Percentiles rank a stretch among this genome's conserved stretches.
Evolutionary conservation across 2,329 filamentous ascomycete species (phyloP).

Genomic region (Trichophyton schoenleinii): DNA sequence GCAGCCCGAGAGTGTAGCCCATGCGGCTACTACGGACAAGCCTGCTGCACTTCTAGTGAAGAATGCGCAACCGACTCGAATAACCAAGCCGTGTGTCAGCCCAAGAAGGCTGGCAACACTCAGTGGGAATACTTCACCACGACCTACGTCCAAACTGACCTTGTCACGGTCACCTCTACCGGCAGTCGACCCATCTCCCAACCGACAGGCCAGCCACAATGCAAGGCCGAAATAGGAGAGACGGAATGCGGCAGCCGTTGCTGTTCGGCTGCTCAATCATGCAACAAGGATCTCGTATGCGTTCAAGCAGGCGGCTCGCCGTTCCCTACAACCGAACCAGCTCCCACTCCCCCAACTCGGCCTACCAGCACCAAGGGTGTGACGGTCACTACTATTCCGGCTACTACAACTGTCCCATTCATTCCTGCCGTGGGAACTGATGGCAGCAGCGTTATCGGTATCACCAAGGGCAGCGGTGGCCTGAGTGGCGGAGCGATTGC

Average conservation of each 20-base stretch:
- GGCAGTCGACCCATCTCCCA: conserved; percentile 34
- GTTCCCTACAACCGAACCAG: conserved; percentile 24
- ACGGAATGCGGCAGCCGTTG: conserved; percentile 33
- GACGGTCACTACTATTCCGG: conserved; percentile 28
- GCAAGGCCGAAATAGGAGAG: conserved; percentile 36
- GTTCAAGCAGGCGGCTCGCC: conserved; percentile 30
- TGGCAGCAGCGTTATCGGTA: conserved; percentile 27
- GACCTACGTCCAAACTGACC: conserved; percentile 43
- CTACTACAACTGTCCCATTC: conserved; percentile 34
- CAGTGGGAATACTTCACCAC: conserved; percentile 47
- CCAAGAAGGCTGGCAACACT: conserved; percentile 21
- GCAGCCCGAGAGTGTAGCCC: conserved; percentile 32
- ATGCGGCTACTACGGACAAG: conserved; percentile 41
- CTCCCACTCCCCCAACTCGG: conserved; percentile 29
- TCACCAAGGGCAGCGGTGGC: conserved; percentile 23
- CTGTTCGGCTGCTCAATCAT: conserved; percentile 34
- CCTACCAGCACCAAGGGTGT: conserved; percentile 35
- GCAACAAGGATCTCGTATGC: conserved; percentile 27
- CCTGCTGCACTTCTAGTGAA: conserved; percentile 38
- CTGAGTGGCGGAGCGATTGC: conserved; percentile 40
- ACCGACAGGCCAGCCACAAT: conserved; percentile 24
- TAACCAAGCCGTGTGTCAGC: conserved; percentile 38
- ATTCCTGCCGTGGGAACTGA: conserved; percentile 34
- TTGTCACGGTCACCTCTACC: conserved; percentile 42
- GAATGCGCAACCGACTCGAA: conserved; percentile 39